phyloP scores from a whole-genome alignment of 2,329 filamentous ascomycete genomes.

The Hysterium pulicare region DNA sequence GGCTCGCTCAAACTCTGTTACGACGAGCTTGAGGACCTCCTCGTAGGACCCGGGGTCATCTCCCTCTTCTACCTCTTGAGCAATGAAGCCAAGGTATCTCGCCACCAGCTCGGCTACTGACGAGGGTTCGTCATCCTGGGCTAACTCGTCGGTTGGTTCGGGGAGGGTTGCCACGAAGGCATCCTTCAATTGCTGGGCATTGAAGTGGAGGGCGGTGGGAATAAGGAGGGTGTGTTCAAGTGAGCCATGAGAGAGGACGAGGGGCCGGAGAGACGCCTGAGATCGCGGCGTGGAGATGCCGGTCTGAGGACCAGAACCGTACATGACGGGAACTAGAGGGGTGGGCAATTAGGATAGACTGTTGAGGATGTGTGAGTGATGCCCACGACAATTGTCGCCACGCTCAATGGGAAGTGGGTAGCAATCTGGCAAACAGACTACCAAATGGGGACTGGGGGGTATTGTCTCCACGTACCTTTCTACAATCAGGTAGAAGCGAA shows the following conservation, averaged over 20 bases:
- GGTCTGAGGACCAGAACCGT: constrained; percentile 87
- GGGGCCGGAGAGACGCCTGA: constrained; percentile 83
- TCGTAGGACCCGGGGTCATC: constrained; percentile 91
- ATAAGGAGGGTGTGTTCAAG: constrained; percentile 96
- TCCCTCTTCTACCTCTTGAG: constrained; percentile 83
- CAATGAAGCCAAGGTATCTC: constrained; percentile 87
- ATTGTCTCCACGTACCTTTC: constrained; percentile 7
- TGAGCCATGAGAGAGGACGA: constrained; percentile 86
- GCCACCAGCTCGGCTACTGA: constrained; percentile 90
- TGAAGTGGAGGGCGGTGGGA: constrained; percentile 92
- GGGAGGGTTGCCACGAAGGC: constrained; percentile 82
- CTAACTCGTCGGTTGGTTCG: constrained; percentile 90
- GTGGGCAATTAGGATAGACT: background rate
- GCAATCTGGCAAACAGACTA: too few species aligned
- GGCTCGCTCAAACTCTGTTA: constrained; percentile 94
- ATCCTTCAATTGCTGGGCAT: constrained; percentile 91
- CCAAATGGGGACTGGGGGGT: background rate
- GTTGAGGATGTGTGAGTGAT: too few species aligned
- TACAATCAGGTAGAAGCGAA: constrained; percentile 31
- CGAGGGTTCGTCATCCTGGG: constrained; percentile 98
- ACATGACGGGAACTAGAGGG: constrained; percentile 57
- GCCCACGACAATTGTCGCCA: too few species aligned
- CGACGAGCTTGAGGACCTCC: constrained; percentile 84
- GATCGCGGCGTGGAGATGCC: constrained; percentile 96
- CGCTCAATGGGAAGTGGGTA: too few species aligned